Evolutionary conservation across 2,329 filamentous ascomycete species (phyloP).

Genomic region (Talaromyces sp.): DNA sequence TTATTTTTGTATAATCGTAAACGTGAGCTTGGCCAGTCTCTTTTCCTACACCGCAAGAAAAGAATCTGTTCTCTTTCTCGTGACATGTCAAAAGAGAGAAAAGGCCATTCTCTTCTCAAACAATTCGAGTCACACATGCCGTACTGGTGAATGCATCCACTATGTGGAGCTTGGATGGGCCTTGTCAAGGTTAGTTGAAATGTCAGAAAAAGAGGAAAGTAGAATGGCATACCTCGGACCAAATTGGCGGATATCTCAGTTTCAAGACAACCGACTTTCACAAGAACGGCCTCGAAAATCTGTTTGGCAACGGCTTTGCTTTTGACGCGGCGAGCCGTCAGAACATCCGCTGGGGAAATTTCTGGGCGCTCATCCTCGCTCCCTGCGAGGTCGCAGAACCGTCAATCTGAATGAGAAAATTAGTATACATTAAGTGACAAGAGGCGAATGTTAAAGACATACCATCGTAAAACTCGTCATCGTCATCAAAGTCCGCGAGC

Average conservation of each 20-base stretch:
- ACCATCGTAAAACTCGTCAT: constrained; percentile 88
- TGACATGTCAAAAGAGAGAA: constrained; percentile 3
- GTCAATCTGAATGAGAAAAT: constrained; percentile 65
- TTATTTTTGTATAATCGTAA: constrained; percentile 5
- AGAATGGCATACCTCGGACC: constrained; percentile 35
- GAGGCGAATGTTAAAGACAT: constrained; percentile 19
- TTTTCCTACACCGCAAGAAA: not conserved
- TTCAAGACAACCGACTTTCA: constrained; percentile 29
- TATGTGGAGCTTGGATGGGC: constrained; percentile 45
- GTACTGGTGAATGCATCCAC: constrained; percentile 28
- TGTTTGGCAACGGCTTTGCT: constrained; percentile 34
- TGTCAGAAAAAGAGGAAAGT: not conserved
- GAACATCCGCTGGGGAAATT: constrained; percentile 51
- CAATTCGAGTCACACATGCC: constrained; percentile 12
- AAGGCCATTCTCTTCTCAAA: constrained; percentile 5
- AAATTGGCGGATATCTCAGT: constrained; percentile 36
- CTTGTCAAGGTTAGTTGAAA: constrained; percentile 22
- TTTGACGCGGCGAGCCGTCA: constrained; percentile 52
- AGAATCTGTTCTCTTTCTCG: constrained; percentile 2
- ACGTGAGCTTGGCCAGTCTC: not conserved
- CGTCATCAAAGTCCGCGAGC: constrained; percentile 83
- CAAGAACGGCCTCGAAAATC: constrained; percentile 32
- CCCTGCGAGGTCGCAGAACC: constrained; percentile 77
- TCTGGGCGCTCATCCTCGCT: constrained; percentile 79
- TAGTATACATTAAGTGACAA: constrained; percentile 3